phyloP scores from a whole-genome alignment of 352 stramenopile species.

The Phytopythium vexans region DNA sequence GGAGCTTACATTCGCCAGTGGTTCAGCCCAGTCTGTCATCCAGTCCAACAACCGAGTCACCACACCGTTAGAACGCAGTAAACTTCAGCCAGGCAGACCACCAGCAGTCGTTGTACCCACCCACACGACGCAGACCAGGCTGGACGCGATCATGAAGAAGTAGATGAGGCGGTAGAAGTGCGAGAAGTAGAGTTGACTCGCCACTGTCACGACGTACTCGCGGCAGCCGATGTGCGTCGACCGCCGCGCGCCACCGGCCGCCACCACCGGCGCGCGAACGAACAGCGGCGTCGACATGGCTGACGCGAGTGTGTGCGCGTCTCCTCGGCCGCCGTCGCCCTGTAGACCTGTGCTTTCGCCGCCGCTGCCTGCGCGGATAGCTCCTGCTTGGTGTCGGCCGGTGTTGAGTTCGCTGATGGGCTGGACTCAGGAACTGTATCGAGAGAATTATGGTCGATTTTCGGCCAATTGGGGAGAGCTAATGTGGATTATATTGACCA shows the following conservation, averaged over 20 bases:
- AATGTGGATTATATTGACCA: no score
- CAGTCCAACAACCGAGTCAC: conserved; percentile 1
- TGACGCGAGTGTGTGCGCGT: no score
- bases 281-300: conserved; percentile 17
- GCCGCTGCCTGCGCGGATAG: no score
- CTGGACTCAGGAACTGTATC: no score
- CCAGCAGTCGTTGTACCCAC: conserved; percentile 19
- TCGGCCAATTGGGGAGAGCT: no score
- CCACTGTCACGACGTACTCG: conserved; percentile 72
- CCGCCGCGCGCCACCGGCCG: conserved; percentile 6
- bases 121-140: conserved; percentile 70
- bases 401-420: no score
- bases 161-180: conserved; percentile 72
- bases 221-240: conserved; percentile 44
- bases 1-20: conserved; percentile 63
- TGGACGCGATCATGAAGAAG: conserved; percentile 77
- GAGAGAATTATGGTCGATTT: no score
- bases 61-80: conserved; percentile 1
- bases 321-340: no score
- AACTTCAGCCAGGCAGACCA: background rate
- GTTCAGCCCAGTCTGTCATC: conserved; percentile 58
- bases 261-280: conserved; percentile 23
- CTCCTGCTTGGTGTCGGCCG: no score
- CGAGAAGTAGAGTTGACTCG: conserved; percentile 83
- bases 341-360: no score